These are phyloP conservation scores for Marasmius sp. DNA, from an alignment of 1,284 basidiomycete species.

Conservation along the genomic window DNA sequence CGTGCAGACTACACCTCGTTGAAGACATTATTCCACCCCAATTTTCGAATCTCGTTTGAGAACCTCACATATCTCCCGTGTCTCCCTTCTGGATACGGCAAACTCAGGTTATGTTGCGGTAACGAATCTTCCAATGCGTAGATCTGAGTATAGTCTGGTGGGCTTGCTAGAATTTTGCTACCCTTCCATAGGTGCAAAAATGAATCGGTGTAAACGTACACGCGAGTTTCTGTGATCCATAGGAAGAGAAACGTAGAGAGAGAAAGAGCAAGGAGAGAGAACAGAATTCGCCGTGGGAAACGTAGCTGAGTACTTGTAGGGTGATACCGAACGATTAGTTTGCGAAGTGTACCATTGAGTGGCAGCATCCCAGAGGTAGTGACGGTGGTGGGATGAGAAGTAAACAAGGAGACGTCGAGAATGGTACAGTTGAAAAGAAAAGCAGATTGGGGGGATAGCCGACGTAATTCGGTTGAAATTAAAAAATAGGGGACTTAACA, in stretches of 20 bases:
- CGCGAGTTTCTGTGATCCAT: neutral
- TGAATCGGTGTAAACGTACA: neutral
- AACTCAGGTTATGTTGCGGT: constrained; percentile 41
- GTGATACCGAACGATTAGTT: neutral
- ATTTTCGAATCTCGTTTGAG: constrained; percentile 33
- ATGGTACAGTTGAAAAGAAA: too few relatives aligned
- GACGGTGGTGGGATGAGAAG: too few relatives aligned
- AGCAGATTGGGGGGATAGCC: too few relatives aligned
- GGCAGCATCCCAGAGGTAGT: too few relatives aligned
- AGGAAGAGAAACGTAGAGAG: neutral
- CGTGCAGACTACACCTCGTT: constrained; percentile 38
- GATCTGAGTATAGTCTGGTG: neutral
- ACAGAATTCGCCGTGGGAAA: neutral
- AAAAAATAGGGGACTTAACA: too few relatives aligned
- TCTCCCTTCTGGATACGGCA: constrained; percentile 43
- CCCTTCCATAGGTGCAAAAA: neutral
- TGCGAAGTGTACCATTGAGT: neutral
- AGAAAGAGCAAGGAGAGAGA: neutral
- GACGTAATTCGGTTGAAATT: too few relatives aligned
- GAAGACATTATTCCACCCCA: constrained; percentile 48
- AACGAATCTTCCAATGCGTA: constrained; percentile 33
- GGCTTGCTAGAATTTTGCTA: neutral
- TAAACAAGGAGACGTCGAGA: too few relatives aligned
- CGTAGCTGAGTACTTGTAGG: neutral
- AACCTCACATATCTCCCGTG: constrained; percentile 45